A percentile compares a stretch with the other conserved stretches of the same genome.
Evolutionary conservation across 805 yeast species (phyloP).

Genomic region (Kurtzmaniella cleridarum): DNA sequence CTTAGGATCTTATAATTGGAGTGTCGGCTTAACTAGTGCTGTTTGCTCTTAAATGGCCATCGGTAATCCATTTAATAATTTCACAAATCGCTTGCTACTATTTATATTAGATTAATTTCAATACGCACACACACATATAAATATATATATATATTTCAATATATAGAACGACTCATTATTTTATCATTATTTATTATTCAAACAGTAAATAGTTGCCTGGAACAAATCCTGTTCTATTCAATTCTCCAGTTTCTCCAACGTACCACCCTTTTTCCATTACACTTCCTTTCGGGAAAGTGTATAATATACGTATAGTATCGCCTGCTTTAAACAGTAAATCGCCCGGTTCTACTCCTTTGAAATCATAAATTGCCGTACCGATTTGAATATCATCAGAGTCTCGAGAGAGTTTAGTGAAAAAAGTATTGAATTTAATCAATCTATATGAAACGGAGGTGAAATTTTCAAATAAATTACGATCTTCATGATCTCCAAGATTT

Average conservation of each 20-base stretch:
- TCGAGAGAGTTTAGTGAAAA: constrained; percentile 15
- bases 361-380: constrained; percentile 17
- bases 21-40: constrained; percentile 37
- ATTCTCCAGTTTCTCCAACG: constrained; percentile 18
- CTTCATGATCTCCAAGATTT: constrained; percentile 3
- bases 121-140: no score
- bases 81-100: no score
- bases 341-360: constrained; percentile 29
- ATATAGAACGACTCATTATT: no score
- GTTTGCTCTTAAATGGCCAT: constrained; percentile 12
- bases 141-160: no score
- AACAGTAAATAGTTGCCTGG: constrained; percentile 23
- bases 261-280: constrained; percentile 26
- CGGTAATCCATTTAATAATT: no score
- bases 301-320: constrained; percentile 26
- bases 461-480: constrained; percentile 9
- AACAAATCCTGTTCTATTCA: constrained; percentile 29
- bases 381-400: constrained; percentile 3
- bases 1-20: constrained; percentile 72
- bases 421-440: constrained; percentile 17
- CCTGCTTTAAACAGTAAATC: constrained; percentile 32
- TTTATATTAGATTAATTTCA: no score
- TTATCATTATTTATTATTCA: not conserved
- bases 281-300: constrained; percentile 23
- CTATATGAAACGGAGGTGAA: constrained; percentile 20